phyloP scores from a whole-genome alignment of 768 basidiomycete genomes.

The Calocybe cyanea region DNA sequence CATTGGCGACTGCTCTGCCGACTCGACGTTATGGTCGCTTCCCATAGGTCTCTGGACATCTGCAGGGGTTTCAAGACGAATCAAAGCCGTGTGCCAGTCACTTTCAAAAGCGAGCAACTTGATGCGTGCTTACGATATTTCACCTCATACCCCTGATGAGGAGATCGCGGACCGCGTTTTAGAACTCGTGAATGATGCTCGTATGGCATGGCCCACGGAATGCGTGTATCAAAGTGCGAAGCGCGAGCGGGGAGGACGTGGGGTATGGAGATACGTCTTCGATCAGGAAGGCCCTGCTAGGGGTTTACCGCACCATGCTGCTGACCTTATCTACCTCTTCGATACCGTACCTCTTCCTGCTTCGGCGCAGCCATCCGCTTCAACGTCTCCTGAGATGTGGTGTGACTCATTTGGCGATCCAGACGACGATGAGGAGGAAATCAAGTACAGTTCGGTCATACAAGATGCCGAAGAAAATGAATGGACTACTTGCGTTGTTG shows the following conservation, averaged over 20 bases:
- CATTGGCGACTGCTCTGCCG: conserved; percentile 68
- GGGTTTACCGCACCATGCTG: conserved; percentile 63
- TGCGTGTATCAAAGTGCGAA: conserved; percentile 51
- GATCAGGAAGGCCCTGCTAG: conserved; percentile 74
- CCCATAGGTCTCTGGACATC: conserved; percentile 63
- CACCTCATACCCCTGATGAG: conserved; percentile 53
- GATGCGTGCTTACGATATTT: conserved; percentile 71
- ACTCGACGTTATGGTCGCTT: conserved; percentile 60
- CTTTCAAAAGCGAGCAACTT: conserved; percentile 56
- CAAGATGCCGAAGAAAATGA: conserved; percentile 20
- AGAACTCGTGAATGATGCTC: conserved; percentile 73
- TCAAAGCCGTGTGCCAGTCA: conserved; percentile 74
- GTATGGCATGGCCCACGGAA: conserved; percentile 76
- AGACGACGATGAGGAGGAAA: conserved; percentile 33
- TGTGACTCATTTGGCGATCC: conserved; percentile 32
- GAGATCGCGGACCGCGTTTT: conserved; percentile 66
- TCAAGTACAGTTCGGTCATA: conserved; percentile 22
- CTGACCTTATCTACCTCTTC: conserved; percentile 75
- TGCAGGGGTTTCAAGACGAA: conserved; percentile 54
- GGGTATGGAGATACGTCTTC: conserved; percentile 80
- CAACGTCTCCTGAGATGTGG: conserved; percentile 20
- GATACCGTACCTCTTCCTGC: conserved; percentile 64
- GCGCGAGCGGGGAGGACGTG: conserved; percentile 46
- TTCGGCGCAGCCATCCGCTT: conserved; percentile 16
- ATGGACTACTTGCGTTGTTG: conserved; percentile 58